These are phyloP conservation scores for Ophiorrhiza pumila DNA, from an alignment of 257 asterid species.

Conservation along the genomic window DNA sequence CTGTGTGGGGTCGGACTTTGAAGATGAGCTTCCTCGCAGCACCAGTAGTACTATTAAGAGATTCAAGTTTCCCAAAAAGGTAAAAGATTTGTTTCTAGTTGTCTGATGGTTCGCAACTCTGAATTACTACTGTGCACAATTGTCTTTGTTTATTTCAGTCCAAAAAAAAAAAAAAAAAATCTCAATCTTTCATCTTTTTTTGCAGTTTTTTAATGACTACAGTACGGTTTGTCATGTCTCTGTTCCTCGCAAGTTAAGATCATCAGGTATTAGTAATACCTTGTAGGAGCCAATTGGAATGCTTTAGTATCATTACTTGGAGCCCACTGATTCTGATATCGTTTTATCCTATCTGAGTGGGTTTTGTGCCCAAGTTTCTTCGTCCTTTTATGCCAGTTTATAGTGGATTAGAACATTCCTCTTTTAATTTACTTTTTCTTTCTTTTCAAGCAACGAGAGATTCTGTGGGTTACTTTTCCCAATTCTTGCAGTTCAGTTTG, in stretches of 20 bases:
- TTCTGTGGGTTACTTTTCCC: slow-evolving; percentile 13
- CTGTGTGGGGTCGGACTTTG: slow-evolving; percentile 45
- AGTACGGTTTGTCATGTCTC: slow-evolving; percentile 43
- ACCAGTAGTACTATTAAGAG: slow-evolving; percentile 25
- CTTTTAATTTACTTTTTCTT: slow-evolving; percentile 12
- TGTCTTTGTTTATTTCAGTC: neutral
- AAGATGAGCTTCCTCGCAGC: slow-evolving; percentile 43
- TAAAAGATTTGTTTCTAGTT: slow-evolving; percentile 17
- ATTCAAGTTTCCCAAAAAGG: slow-evolving; percentile 49
- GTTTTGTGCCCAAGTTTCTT: slow-evolving; percentile 21
- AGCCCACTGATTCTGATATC: slow-evolving; percentile 23
- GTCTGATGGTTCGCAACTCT: neutral
- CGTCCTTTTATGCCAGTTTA: slow-evolving; percentile 6
- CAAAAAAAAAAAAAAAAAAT: neutral
- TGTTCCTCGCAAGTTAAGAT: slow-evolving; percentile 75
- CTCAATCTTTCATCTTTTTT: slow-evolving; percentile 9
- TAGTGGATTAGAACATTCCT: slow-evolving; percentile 14
- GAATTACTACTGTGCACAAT: neutral
- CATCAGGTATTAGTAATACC: slow-evolving; percentile 52
- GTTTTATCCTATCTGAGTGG: slow-evolving; percentile 13
- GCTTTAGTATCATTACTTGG: slow-evolving; percentile 22
- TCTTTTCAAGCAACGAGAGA: slow-evolving; percentile 15
- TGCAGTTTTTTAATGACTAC: slow-evolving; percentile 61
- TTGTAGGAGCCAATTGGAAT: slow-evolving; percentile 1
- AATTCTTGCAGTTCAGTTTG: neutral